Evolutionary conservation across 768 basidiomycete species (phyloP), one percentile per base, ranked within the genome.

Genomic region (Mycena olivaceomarginata): DNA sequence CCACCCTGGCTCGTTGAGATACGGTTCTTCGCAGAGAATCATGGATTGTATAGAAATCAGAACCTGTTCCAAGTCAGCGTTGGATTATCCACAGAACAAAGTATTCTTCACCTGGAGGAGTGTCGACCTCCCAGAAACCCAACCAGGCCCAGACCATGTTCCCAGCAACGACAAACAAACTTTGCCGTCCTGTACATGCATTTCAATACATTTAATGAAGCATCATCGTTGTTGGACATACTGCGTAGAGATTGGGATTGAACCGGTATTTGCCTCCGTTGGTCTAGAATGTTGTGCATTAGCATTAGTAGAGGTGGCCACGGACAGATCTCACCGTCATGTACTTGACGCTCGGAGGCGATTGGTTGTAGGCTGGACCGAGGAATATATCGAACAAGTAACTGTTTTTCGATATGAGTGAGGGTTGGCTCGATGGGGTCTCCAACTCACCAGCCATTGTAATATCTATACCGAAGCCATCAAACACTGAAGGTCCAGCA

Each of bases 21-120:
- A 98, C 11, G 98, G 96, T 81, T 97, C 97, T 22, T 98, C 98
- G 77, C 95, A 97, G 37, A 98, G 88, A 79, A 98, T 98, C 96
- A 99, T 97, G 18, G 96, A 97, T 87, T 98, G 98, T 43, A 99
- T 98, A 18, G 97, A 98, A 51, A 98, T 95, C 56, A 99, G 89
- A 48, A 98, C 96, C 91, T 98, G 92, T 1, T 91, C 20, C 9
- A n/a, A 10, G 90, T 89, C 39, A 48, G 68, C 10, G 46, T 63
- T 51, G 59, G 37, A 67, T 37, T 56, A 13, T 37, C 68, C 69
- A 60, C 72, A 8, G 39, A 37, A 22, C 41, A 43, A 25, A 60
- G 31, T 43, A 82, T 88, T 57, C 64, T 88, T 57, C 64, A 92
- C 96, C 88, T 98, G 97, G 5, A 98, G 89, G 65, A 99, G 86